phyloP scores from a whole-genome alignment of 176 grass and related monocot genomes.

The Microstegium vimineum region DNA sequence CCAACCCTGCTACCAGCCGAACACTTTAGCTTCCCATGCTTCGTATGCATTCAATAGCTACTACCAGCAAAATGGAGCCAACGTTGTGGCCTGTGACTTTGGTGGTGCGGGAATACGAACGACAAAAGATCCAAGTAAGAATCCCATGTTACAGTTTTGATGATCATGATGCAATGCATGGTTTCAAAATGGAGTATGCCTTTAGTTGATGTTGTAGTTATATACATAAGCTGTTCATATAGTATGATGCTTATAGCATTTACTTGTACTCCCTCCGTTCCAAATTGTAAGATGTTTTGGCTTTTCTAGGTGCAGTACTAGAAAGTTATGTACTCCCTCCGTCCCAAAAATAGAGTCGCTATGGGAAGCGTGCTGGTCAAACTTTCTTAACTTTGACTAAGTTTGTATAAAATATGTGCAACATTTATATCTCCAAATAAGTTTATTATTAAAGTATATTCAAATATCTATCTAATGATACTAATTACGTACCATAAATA shows the following conservation, averaged over 20 bases:
- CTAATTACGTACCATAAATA: too few relatives aligned
- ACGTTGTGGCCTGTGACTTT: conserved; percentile 80
- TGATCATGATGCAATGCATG: not conserved
- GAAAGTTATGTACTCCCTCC: not conserved
- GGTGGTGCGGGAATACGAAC: conserved; percentile 66
- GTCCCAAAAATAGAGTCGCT: too few relatives aligned
- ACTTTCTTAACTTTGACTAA: too few relatives aligned
- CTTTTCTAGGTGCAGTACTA: not conserved
- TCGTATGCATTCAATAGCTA: conserved; percentile 87
- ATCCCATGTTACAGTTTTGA: not conserved
- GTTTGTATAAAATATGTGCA: too few relatives aligned
- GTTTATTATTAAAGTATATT: too few relatives aligned
- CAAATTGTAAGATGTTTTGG: not conserved
- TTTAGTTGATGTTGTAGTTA: not conserved
- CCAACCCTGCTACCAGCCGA: conserved; percentile 88
- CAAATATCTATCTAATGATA: too few relatives aligned
- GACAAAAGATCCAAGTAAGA: conserved; percentile 90
- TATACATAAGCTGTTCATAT: not conserved
- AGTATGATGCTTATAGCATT: not conserved
- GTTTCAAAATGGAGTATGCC: not conserved
- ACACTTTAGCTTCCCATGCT: conserved; percentile 77
- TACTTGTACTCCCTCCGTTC: not conserved
- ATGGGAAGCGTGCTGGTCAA: too few relatives aligned
- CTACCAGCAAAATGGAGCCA: conserved; percentile 90
- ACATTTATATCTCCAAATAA: too few relatives aligned